Evolutionary conservation across 1,284 basidiomycete genomes (phyloP), one percentile per base, ranked within the genome.

Genomic region (Wallemia hederae): DNA sequence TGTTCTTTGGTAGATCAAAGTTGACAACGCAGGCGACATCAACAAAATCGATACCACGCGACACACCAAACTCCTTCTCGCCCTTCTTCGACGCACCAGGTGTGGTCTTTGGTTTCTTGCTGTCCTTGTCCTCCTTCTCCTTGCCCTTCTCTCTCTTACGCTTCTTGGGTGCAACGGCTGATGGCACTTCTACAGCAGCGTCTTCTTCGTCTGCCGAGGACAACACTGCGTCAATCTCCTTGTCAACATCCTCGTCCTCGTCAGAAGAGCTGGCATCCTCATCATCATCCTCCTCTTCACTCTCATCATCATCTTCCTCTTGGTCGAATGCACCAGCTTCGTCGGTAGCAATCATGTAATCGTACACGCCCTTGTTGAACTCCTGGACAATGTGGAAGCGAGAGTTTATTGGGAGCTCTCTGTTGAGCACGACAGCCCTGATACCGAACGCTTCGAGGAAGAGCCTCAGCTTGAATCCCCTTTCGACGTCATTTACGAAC

Each of bases 361-460:
- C 90, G 68, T 97, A 98, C 14, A 92, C 87, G 5, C 94, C 94
- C 67, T 90, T 88, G 73, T 99, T 97, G 70, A 99, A 99, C 72
- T 97, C 92, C 67, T 99, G 90, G 1, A 99, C 92, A 2, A 86
- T 85, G 69, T 98, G 94, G 68, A 92, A 97, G 80, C 90, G 78
- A 25, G 88, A 92, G 67, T 96, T 97, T 62, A 97, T 74, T 0
- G 94, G 94, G 58, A 99, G 73, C 71, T 98, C 94, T 19, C 88
- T 88, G 68, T 99, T 97, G 39, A 99, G 77, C 0, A 99, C 91
- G 66, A 91, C 97, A 64, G 83, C 85, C 70, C 90, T 89, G 69
- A 98, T 85, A 0, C 88, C 92, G 67, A 97, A 98, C 71, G 97
- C 91, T 69, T 98, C 94, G 60, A 99, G 75, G 73, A 98, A 99